Evolutionary conservation across 2,329 filamentous ascomycete species (phyloP), one percentile per base, ranked within the genome.

Genomic region (Aspergillus neoniger): DNA sequence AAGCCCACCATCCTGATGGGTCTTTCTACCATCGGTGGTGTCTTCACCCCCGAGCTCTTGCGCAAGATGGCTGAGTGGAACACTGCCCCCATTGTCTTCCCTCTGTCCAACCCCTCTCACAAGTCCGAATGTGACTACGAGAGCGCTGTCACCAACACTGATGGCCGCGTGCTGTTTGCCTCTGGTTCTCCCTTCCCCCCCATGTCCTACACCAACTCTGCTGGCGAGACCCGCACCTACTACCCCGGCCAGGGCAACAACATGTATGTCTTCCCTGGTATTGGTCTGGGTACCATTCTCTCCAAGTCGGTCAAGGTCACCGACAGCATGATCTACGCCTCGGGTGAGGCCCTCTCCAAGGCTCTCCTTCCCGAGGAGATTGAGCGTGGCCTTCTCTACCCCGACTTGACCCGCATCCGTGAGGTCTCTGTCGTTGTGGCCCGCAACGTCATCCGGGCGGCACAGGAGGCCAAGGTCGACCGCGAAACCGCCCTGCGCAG

Each of bases 121-220:
- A 97, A 98, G 83, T 96, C 94, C 8, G 95, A 99, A 81, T 98
- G 95, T 82, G 96, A 92, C 15, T 98, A 96, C 72, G 93, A 97
- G 82, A 91, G 95, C 74, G 95, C 95, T 15, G 85, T 98, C 72
- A 86, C 88, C 71, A 88, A 94, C 88, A 98, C 94, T 10, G 90
- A 98, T 61, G 94, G 94, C 63, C 91, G 88, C 58, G 92, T 88
- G 70, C 87, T 99, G 75, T 99, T 99, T 73, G 95, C 95, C 54
- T 97, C 92, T 5, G 95, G 95, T 65, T 96, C 92, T 52, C 95
- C 95, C 14, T 98, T 98, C 85, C 85, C 87, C 23, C 84, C 88
- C 2, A 84, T 91, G 73, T 86, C 84, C 57, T 84, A 86, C 72
- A 89, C 89, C 79, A 82, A 80, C 63, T 74, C 79, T 25, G 79